These are phyloP conservation scores for Closterium sp. DNA, from an alignment of 139 green algal genomes.

Conservation along the genomic window DNA sequence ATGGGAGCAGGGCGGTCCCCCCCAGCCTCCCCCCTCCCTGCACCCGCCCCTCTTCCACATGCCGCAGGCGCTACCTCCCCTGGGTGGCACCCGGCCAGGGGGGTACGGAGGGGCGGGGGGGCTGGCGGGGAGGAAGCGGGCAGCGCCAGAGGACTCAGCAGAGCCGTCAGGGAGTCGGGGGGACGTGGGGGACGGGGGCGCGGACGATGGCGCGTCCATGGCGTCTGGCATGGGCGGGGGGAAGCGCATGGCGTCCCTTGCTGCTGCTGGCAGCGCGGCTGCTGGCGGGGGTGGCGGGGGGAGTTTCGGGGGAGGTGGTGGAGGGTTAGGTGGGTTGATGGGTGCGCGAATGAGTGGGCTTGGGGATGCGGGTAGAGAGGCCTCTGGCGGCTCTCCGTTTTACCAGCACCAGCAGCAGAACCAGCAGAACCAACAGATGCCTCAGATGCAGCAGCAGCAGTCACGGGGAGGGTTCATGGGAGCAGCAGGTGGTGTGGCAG, in stretches of 20 bases:
- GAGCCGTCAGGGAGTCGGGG: background rate
- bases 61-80: background rate
- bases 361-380: background rate
- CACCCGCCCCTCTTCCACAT: background rate
- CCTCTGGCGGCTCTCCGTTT: background rate
- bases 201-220: background rate
- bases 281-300: background rate
- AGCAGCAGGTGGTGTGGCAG: background rate
- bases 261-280: conserved; percentile 2
- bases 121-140: background rate
- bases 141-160: background rate
- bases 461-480: background rate
- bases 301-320: background rate
- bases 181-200: background rate
- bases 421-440: background rate
- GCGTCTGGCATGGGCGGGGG: background rate
- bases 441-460: conserved; percentile 21
- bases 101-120: background rate
- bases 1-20: background rate
- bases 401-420: conserved; percentile 20
- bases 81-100: background rate
- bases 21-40: background rate
- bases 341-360: background rate
- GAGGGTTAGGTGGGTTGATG: background rate
- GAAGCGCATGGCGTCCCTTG: background rate